A percentile compares a stretch with the other conserved stretches of the same genome.
These are phyloP conservation scores for Candida corydali DNA, from an alignment of 805 yeast species.

Conservation along the genomic window DNA sequence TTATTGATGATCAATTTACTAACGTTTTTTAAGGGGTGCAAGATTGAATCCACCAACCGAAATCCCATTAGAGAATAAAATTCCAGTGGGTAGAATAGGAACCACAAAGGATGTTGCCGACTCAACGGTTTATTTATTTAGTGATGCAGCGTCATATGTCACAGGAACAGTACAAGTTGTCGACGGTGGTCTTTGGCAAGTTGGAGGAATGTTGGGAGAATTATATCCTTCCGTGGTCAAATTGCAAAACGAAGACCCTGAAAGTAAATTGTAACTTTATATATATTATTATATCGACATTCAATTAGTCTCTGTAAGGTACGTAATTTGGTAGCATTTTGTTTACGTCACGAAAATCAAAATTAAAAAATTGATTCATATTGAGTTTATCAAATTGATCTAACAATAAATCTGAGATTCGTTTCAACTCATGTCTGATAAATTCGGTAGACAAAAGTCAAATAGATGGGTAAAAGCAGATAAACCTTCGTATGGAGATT, in stretches of 20 bases:
- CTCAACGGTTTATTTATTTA: conserved; percentile 77
- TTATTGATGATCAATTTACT: conserved; percentile 5
- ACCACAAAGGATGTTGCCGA: conserved; percentile 77
- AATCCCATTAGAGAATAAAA: conserved; percentile 34
- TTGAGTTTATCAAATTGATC: too few relatives aligned
- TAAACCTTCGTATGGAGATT: conserved; percentile 21
- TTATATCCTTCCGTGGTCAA: conserved; percentile 31
- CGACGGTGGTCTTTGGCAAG: conserved; percentile 91
- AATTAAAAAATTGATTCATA: too few relatives aligned
- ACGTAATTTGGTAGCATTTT: too few relatives aligned
- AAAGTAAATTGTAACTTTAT: conserved; percentile 17
- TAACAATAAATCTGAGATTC: too few relatives aligned
- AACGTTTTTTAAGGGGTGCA: conserved; percentile 16
- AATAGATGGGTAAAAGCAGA: conserved; percentile 42
- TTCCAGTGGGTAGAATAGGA: conserved; percentile 71
- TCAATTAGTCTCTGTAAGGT: too few relatives aligned
- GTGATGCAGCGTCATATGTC: conserved; percentile 75
- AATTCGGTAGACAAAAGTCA: conserved; percentile 40
- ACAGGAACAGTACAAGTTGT: conserved; percentile 78
- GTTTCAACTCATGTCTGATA: conserved; percentile 35
- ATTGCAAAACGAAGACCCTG: conserved; percentile 23
- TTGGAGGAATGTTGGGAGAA: conserved; percentile 42
- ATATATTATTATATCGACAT: too few relatives aligned
- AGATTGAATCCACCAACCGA: conserved; percentile 47
- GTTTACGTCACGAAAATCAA: too few relatives aligned